Conservation (phyloP, 345 rosid species). For the Salix brachista region DNA sequence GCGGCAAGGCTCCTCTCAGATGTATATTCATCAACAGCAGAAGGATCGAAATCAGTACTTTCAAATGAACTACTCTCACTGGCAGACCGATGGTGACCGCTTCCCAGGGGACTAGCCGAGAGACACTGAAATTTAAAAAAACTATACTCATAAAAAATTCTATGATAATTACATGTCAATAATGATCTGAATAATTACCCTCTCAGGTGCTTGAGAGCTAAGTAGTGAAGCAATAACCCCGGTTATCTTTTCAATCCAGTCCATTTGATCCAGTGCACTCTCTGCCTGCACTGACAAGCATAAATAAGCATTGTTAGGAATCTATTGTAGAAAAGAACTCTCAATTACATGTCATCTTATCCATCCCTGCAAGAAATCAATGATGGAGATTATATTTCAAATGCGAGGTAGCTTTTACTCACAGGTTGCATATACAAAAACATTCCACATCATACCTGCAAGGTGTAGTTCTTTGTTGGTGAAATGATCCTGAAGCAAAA, state of each 20-base stretch:
- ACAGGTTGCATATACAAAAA: conserved; percentile 18
- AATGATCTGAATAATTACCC: conserved; percentile 43
- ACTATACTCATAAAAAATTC: conserved; percentile 22
- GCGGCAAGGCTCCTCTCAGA: conserved; percentile 60
- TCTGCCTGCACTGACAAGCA: conserved; percentile 97
- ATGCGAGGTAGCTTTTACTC: background rate
- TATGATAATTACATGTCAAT: conserved; percentile 7
- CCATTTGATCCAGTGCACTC: conserved; percentile 95
- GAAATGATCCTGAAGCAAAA: conserved; percentile 99
- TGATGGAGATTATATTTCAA: background rate
- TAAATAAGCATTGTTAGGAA: conserved; percentile 38
- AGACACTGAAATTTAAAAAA: conserved; percentile 55
- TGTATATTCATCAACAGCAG: conserved; percentile 64
- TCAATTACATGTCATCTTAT: background rate
- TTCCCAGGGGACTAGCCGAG: conserved; percentile 73
- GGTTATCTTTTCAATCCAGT: conserved; percentile 97
- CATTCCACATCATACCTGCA: conserved; percentile 65
- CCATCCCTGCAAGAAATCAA: background rate
- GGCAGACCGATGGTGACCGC: conserved; percentile 88
- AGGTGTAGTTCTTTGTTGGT: conserved; percentile 92
- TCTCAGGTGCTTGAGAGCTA: conserved; percentile 92
- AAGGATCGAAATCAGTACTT: conserved; percentile 88
- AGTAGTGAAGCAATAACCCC: conserved; percentile 98
- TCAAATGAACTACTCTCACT: conserved; percentile 98
- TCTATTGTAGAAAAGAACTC: conserved; percentile 14